phyloP scores from a whole-genome alignment of 2,329 filamentous ascomycete genomes.

The Triangularia verruculosa region DNA sequence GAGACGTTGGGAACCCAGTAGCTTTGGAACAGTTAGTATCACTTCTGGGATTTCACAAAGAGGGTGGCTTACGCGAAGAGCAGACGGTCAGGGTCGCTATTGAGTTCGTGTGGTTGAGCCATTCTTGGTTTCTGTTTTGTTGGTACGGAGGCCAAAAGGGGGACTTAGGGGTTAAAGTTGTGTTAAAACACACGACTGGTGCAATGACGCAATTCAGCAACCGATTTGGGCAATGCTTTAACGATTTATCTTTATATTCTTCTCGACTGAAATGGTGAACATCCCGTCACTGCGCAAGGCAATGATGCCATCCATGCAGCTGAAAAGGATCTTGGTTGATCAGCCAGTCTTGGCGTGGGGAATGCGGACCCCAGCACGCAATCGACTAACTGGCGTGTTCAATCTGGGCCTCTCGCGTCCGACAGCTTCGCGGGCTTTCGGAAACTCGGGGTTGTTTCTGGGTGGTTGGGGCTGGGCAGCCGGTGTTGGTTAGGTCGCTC shows the following conservation, averaged over 20 bases:
- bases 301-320: constrained; percentile 6
- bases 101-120: constrained; percentile 10
- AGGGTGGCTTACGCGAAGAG: constrained; percentile 24
- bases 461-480: background rate
- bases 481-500: no score
- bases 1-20: constrained; percentile 56
- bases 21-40: constrained; percentile 23
- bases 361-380: constrained; percentile 9
- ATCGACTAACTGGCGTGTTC: background rate
- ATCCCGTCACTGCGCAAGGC: background rate
- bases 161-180: background rate
- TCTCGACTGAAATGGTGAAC: background rate
- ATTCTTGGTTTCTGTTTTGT: background rate
- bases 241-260: background rate
- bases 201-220: constrained; percentile 8
- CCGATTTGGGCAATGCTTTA: background rate
- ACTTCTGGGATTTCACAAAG: no score
- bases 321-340: background rate
- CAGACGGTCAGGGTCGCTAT: constrained; percentile 21
- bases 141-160: background rate
- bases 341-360: constrained; percentile 7
- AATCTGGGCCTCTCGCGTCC: background rate
- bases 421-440: background rate
- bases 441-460: background rate
- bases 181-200: background rate